Evolutionary conservation across 345 rosid species (phyloP).

Genomic region (Moricandia moricandioides): DNA sequence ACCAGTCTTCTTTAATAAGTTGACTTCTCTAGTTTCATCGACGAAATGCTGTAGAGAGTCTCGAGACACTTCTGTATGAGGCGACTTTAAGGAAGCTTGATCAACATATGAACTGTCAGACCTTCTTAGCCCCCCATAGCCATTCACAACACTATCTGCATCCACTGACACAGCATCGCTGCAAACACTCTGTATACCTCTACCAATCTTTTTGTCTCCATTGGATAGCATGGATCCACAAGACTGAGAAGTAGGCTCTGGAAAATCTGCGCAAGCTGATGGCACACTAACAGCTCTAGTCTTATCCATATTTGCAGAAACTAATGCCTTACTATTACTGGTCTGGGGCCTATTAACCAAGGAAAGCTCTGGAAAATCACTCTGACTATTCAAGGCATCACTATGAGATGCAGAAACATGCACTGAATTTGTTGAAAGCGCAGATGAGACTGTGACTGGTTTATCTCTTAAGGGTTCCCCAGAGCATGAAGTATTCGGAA

Average conservation of each 20-base stretch:
- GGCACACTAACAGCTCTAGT: constrained; percentile 32
- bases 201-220: constrained; percentile 22
- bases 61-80: constrained; percentile 36
- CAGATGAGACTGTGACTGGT: constrained; percentile 30
- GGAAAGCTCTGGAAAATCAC: constrained; percentile 37
- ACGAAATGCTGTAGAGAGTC: constrained; percentile 24
- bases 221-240: constrained; percentile 5
- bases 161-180: constrained; percentile 42
- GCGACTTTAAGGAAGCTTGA: constrained; percentile 37
- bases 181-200: constrained; percentile 34
- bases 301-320: constrained; percentile 33
- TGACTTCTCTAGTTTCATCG: constrained; percentile 40
- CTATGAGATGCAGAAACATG: too few species aligned
- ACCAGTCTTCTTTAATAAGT: constrained; percentile 27
- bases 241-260: constrained; percentile 26
- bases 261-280: constrained; percentile 30
- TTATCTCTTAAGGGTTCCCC: constrained; percentile 56
- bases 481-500: constrained; percentile 37
- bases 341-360: constrained; percentile 31
- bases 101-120: constrained; percentile 37
- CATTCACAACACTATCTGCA: constrained; percentile 42
- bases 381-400: constrained; percentile 24
- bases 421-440: too few species aligned
- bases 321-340: constrained; percentile 32
- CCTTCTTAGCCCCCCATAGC: constrained; percentile 36